Base-by-base conservation (phyloP, 2,329 filamentous ascomycete species). In the Biscogniauxia mediterranea region DNA sequence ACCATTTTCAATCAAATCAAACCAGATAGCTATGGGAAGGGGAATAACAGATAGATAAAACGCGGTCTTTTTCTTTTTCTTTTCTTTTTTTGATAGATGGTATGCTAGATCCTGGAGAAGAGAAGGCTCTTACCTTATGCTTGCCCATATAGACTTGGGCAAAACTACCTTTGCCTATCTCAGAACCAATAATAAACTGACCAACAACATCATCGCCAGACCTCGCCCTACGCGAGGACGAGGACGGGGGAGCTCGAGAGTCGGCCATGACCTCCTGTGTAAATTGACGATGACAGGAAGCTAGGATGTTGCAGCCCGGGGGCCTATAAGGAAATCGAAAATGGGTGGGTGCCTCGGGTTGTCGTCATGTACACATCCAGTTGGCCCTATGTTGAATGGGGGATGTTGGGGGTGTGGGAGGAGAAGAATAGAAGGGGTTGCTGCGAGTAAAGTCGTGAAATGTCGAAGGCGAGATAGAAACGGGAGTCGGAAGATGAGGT, bases 91-190 rank as follows among this genome's bases (percentile, higher is more conserved):
- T 32, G n/a, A 58, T 56, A 23, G 46, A 57, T 56, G 52, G 15
- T 54, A 52, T 52, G 15, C 19, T 52, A 17, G 19, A 9, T 21
- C 21, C 19, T 21, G 19, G 17, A 50, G 13, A 6, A 19, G 17
- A 21, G 28, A 57, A 55, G 53, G 32, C 52, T 57, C 88, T 78
- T 80, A 96, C 93, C 79, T 90, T 90, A 78, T 96, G 91, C 69
- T 88, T 87, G 66, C 91, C 93, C 75, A 90, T 87, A 76, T 95
- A 98, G 68, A 99, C 95, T 68, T 93, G 93, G 67, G 95, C 95
- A 81, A 98, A 99, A 80, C 95, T 98, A 65, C 95, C 95, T 79
- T 95, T 95, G 66, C 95, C 95, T 75, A 98, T 97, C 79, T 97
- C 92, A 69, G 90, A 88, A 69, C 93, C 86, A 71, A 94, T 88